Base-by-base conservation (phyloP, 768 basidiomycete genomes). In the Auriscalpium orientale region DNA sequence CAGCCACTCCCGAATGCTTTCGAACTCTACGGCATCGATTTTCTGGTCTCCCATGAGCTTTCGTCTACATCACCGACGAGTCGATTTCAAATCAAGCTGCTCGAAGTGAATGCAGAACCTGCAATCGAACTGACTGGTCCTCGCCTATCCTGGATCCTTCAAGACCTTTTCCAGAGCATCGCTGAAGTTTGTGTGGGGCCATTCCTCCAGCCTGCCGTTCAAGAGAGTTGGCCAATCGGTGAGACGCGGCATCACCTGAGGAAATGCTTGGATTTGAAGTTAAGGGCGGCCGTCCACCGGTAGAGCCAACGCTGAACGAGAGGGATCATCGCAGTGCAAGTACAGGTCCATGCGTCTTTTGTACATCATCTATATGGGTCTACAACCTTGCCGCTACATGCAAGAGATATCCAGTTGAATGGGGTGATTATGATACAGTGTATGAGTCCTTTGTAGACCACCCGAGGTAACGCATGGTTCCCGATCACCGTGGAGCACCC, bases 51-150 rank as follows among this genome's bases (percentile, higher is more conserved):
- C 52, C 79, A 80, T 18, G 38, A 53, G 13, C 61, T 51, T 4
- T 55, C 64, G 0, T 52, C 70, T 5, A 55, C 57, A 16, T 54
- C 67, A 1, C 56, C 56, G 6, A n/a, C 47, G 1, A 62, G 60
- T 21, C 57, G 57, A 8, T 79, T 83, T 54, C 77, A 81, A 58
- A 84, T 91, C 15, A 84, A 86, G 54, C 74, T 98, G 2, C 76
- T 98, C 34, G 97, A 98, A 70, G 77, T 95, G 64, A 99, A 99
- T 66, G 85, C 95, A 7, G 94, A 95, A 60, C 95, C 97, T 1
- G 97, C 97, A 46, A 95, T 98, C 56, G 91, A 94, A 64, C 79
- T 95, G 54, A 95, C 95, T 0, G 97, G 95, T 1, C 79, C 84
- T 37, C 79, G 92, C 33, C 71, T 98, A 37, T 79, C 82, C 16